Conservation (phyloP, 148 eudicot genomes). For the Oxyria digyna region DNA sequence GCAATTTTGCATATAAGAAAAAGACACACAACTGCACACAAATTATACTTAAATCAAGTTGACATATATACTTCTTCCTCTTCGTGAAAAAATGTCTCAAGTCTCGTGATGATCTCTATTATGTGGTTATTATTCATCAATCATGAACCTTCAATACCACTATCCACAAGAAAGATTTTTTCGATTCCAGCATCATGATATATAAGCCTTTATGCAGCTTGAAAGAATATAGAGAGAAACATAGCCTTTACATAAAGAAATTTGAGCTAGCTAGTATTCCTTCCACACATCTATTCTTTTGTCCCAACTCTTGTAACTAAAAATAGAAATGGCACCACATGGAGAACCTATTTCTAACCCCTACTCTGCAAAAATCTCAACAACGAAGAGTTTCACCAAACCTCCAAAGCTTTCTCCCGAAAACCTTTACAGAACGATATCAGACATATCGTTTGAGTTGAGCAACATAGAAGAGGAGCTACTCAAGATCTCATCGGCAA, state of each 20-base stretch:
- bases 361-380: conserved; percentile 8
- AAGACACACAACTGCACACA: neutral
- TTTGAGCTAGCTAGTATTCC: neutral
- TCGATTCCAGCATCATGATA: neutral
- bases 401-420: conserved; percentile 38
- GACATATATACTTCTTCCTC: neutral
- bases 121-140: neutral
- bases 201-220: conserved; percentile 1
- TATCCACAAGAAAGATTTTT: neutral
- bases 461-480: conserved; percentile 17
- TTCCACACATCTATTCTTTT: neutral
- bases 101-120: neutral
- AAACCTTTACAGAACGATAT: conserved; percentile 42
- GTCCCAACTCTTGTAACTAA: too few relatives aligned
- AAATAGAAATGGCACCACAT: conserved; percentile 55
- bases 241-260: neutral
- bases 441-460: conserved; percentile 53
- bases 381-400: conserved; percentile 5
- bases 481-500: conserved; percentile 5
- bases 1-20: neutral
- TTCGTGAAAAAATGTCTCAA: neutral
- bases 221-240: neutral
- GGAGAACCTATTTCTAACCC: conserved; percentile 30
- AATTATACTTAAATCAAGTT: neutral
- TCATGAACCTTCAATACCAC: neutral